Evolutionary conservation across 2,329 filamentous ascomycete species (phyloP).

Genomic region (Colletotrichum destructivum): DNA sequence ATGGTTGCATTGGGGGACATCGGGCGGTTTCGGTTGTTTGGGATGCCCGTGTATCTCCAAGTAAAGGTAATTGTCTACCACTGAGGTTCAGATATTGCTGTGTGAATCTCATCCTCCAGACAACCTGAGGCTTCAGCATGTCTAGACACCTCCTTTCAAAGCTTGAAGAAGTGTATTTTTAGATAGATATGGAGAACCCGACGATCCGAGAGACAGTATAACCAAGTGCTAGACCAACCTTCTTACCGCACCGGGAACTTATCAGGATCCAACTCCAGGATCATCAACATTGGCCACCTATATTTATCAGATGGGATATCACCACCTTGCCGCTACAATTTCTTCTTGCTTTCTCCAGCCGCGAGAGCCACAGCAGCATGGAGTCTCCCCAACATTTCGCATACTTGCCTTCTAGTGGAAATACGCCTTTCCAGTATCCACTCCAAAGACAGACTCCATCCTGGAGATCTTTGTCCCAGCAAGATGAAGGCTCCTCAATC

Average conservation of each 20-base stretch:
- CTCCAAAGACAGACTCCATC: constrained; percentile 7
- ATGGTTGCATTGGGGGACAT: too few relatives aligned
- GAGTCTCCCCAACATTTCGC: constrained; percentile 2
- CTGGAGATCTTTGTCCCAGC: background rate
- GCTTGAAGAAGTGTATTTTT: too few relatives aligned
- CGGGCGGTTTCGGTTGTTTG: too few relatives aligned
- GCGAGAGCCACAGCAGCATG: constrained; percentile 15
- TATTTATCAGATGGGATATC: background rate
- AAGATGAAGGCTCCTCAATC: background rate
- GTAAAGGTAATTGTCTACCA: too few relatives aligned
- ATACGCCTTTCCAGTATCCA: constrained; percentile 3
- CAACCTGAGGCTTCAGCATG: too few relatives aligned
- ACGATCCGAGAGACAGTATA: too few relatives aligned
- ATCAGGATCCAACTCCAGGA: background rate
- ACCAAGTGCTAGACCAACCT: background rate
- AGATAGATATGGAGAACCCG: too few relatives aligned
- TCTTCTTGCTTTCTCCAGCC: background rate
- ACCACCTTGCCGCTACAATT: constrained; percentile 7
- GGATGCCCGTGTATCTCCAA: too few relatives aligned
- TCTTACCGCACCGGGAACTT: background rate
- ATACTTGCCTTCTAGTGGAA: constrained; percentile 8
- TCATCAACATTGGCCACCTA: background rate
- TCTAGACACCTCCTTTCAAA: too few relatives aligned
- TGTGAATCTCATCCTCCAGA: too few relatives aligned
- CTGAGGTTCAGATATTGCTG: too few relatives aligned